Percentiles rank a stretch among this genome's conserved stretches.
These are phyloP conservation scores for Suillus plorans DNA, from an alignment of 768 basidiomycete genomes.

Conservation along the genomic window DNA sequence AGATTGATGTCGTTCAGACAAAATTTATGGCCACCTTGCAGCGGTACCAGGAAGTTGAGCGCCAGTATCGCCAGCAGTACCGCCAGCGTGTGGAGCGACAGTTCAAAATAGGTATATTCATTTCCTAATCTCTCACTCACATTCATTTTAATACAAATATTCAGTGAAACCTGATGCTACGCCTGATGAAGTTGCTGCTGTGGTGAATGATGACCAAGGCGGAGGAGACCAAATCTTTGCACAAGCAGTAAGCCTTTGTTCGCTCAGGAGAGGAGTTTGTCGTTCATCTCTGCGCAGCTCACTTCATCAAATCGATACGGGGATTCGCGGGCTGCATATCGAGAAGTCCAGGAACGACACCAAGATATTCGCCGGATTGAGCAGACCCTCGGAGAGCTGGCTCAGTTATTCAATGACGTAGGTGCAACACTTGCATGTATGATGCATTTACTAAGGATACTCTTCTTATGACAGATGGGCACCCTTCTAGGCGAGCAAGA, in stretches of 20 bases:
- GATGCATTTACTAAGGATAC: slow-evolving; percentile 3
- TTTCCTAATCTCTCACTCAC: background rate
- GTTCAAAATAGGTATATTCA: slow-evolving; percentile 64
- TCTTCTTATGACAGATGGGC: slow-evolving; percentile 57
- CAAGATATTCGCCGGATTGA: slow-evolving; percentile 85
- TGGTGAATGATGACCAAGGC: slow-evolving; percentile 62
- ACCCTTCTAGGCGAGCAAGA: slow-evolving; percentile 79
- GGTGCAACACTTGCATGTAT: slow-evolving; percentile 17
- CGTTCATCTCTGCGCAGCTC: slow-evolving; percentile 43
- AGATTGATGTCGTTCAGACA: slow-evolving; percentile 60
- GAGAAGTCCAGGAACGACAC: slow-evolving; percentile 88
- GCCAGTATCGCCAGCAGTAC: slow-evolving; percentile 62
- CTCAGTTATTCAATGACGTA: slow-evolving; percentile 85
- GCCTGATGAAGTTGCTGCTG: slow-evolving; percentile 70
- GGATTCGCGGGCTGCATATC: slow-evolving; percentile 76
- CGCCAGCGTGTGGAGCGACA: slow-evolving; percentile 72
- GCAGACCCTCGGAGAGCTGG: slow-evolving; percentile 83
- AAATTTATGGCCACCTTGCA: slow-evolving; percentile 79
- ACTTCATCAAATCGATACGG: slow-evolving; percentile 79
- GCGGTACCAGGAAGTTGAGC: slow-evolving; percentile 75
- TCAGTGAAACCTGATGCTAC: slow-evolving; percentile 87
- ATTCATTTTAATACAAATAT: background rate
- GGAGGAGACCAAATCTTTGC: slow-evolving; percentile 71
- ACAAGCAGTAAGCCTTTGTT: slow-evolving; percentile 50
- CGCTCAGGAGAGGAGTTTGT: background rate